Percentiles rank a stretch among this genome's conserved stretches.
These are phyloP conservation scores for Neoboletus brunneissimus DNA, from an alignment of 768 basidiomycete species.

Conservation along the genomic window DNA sequence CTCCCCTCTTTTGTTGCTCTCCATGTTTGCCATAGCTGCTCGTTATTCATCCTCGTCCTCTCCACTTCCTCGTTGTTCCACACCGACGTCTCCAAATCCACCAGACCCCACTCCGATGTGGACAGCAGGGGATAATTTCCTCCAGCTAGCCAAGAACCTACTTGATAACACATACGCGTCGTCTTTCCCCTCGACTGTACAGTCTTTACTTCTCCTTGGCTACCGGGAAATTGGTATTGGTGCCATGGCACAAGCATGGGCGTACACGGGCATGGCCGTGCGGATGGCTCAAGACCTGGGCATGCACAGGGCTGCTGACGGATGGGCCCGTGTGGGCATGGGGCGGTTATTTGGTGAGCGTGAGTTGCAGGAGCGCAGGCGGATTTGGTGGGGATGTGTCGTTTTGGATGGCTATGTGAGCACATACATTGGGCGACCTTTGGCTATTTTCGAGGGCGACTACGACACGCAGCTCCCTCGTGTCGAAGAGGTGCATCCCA, in stretches of 20 bases:
- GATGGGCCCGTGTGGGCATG: slow-evolving; percentile 62
- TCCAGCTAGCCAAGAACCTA: slow-evolving; percentile 62
- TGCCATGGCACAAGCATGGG: slow-evolving; percentile 87
- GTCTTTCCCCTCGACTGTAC: slow-evolving; percentile 72
- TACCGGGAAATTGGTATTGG: slow-evolving; percentile 87
- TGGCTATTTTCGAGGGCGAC: slow-evolving; percentile 72
- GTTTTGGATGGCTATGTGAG: slow-evolving; percentile 79
- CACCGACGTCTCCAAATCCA: slow-evolving; percentile 35
- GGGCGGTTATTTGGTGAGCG: slow-evolving; percentile 55
- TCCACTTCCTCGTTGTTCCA: slow-evolving; percentile 28
- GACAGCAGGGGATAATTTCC: slow-evolving; percentile 73
- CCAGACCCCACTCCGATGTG: slow-evolving; percentile 64
- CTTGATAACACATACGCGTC: slow-evolving; percentile 66
- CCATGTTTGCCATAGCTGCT: slow-evolving; percentile 83
- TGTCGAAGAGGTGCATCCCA: slow-evolving; percentile 48
- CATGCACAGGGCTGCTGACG: slow-evolving; percentile 77
- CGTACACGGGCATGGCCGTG: slow-evolving; percentile 82
- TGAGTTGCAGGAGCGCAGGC: slow-evolving; percentile 66
- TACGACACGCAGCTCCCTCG: slow-evolving; percentile 70
- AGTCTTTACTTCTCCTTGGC: slow-evolving; percentile 76
- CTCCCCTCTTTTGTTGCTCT: slow-evolving; percentile 67
- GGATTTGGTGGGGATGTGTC: slow-evolving; percentile 79
- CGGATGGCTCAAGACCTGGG: slow-evolving; percentile 92
- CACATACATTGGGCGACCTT: slow-evolving; percentile 74
- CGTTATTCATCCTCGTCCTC: slow-evolving; percentile 50